A percentile compares a stretch with the other conserved stretches of the same genome.
Conservation (phyloP, 805 yeast species). For the Lachancea kluyveri region DNA sequence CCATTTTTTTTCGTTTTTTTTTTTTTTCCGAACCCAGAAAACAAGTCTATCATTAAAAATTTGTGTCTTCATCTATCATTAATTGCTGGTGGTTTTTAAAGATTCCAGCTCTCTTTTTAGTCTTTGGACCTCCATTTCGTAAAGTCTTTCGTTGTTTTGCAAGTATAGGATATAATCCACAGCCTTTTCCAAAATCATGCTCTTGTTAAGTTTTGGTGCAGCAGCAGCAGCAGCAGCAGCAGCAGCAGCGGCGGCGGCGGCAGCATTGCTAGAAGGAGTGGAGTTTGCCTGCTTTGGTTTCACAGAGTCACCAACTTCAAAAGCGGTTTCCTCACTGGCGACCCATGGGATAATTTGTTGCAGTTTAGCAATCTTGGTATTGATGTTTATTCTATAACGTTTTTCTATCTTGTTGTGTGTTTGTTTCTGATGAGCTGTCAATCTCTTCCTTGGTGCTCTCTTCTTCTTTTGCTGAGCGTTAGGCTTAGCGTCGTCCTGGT, state of each 20-base stretch:
- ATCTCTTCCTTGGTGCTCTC: conserved; percentile 48
- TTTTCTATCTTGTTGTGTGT: conserved; percentile 72
- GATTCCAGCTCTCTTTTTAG: conserved; percentile 29
- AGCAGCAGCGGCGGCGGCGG: conserved; percentile 5
- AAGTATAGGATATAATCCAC: conserved; percentile 51
- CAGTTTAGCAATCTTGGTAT: conserved; percentile 61
- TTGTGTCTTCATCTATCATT: not conserved
- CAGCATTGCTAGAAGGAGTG: conserved; percentile 1
- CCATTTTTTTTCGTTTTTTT: too few relatives aligned
- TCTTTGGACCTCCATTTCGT: conserved; percentile 28
- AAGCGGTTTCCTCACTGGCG: conserved; percentile 55
- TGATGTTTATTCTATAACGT: conserved; percentile 64
- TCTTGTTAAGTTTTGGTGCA: conserved; percentile 49
- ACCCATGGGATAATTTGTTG: conserved; percentile 67
- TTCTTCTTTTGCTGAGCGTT: conserved; percentile 29
- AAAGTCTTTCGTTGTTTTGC: conserved; percentile 41
- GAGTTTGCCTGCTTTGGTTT: conserved; percentile 3
- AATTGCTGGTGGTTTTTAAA: conserved; percentile 12
- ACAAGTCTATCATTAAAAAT: conserved; percentile 5
- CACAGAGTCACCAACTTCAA: conserved; percentile 35
- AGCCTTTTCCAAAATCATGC: conserved; percentile 64
- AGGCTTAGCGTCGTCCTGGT: conserved; percentile 1
- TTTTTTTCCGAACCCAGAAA: conserved; percentile 4
- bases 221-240: conserved; percentile 8
- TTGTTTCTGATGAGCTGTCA: conserved; percentile 54